Percentiles rank a stretch among this genome's conserved stretches.
phyloP scores from a whole-genome alignment of 805 yeast genomes.

The Yarrowia porcina region DNA sequence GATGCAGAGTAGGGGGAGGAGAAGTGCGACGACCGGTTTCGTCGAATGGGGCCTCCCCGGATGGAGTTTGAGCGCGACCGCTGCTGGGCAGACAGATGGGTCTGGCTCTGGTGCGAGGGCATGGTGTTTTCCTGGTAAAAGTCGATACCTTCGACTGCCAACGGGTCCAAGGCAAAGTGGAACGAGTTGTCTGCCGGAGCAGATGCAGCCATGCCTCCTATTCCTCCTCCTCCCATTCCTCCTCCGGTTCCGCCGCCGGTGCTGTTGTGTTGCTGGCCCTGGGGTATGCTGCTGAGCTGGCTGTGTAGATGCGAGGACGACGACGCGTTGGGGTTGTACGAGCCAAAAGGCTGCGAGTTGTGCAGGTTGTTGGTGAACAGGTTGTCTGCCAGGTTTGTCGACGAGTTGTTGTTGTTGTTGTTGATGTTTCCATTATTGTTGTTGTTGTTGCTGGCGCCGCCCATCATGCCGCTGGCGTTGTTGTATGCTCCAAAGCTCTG shows the following conservation, averaged over 20 bases:
- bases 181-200: slow-evolving; percentile 29
- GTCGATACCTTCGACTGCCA: slow-evolving; percentile 48
- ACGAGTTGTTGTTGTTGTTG: background rate
- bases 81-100: background rate
- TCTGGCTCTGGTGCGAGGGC: slow-evolving; percentile 9
- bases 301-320: slow-evolving; percentile 9
- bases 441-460: background rate
- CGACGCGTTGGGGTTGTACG: slow-evolving; percentile 18
- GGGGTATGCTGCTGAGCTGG: slow-evolving; percentile 22
- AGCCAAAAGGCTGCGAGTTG: slow-evolving; percentile 8
- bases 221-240: background rate
- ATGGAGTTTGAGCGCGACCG: slow-evolving; percentile 14
- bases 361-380: background rate
- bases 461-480: slow-evolving; percentile 22
- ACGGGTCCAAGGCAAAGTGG: slow-evolving; percentile 46
- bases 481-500: slow-evolving; percentile 20
- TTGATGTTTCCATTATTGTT: background rate
- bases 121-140: slow-evolving; percentile 26
- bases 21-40: slow-evolving; percentile 25
- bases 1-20: slow-evolving; percentile 23
- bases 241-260: background rate
- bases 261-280: slow-evolving; percentile 10
- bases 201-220: background rate
- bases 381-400: background rate
- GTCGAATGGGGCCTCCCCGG: slow-evolving; percentile 26